These are phyloP conservation scores for Colletotrichum simmondsii DNA, from an alignment of 2,329 filamentous ascomycete species.

Conservation along the genomic window DNA sequence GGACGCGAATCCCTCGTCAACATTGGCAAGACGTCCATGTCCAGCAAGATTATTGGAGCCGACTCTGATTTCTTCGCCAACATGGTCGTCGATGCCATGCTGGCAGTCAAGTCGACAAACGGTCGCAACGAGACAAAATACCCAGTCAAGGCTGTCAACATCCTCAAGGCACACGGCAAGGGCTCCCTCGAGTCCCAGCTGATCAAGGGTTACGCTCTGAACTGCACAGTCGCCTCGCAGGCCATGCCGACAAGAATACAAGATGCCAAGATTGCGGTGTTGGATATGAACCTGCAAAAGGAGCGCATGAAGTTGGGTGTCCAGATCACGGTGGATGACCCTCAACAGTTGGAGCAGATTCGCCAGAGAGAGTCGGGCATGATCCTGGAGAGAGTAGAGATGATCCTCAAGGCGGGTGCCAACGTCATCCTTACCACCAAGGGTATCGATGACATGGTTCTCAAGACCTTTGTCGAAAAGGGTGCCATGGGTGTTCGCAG, in stretches of 20 bases:
- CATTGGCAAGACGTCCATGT: conserved; percentile 99
- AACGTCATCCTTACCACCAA: conserved; percentile 98
- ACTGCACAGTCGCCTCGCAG: conserved; percentile 98
- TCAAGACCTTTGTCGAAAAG: conserved; percentile 94
- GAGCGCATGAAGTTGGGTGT: conserved; percentile 99
- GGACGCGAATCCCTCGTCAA: conserved; percentile 90
- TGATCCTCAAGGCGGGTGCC: conserved; percentile 97
- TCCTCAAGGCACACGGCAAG: conserved; percentile 98
- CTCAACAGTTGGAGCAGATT: conserved; percentile 97
- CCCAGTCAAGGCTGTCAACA: conserved; percentile 98
- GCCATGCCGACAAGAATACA: conserved; percentile 94
- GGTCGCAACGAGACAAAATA: conserved; percentile 93
- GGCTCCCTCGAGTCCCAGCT: conserved; percentile 87
- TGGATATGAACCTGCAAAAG: conserved; percentile 99
- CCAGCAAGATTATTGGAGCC: conserved; percentile 96
- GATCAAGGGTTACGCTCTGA: conserved; percentile 96
- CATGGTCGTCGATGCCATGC: conserved; percentile 97
- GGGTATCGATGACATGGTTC: conserved; percentile 94
- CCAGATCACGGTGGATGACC: conserved; percentile 97
- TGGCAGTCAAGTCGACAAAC: conserved; percentile 92
- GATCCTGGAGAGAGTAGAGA: conserved; percentile 91
- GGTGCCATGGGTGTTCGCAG: conserved; percentile 95
- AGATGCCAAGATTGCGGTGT: conserved; percentile 94
- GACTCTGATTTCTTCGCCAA: conserved; percentile 97
- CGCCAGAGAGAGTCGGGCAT: conserved; percentile 92